Evolutionary conservation across 495 filamentous ascomycete species (phyloP).

Genomic region (Hyaloscypha hepaticicola): DNA sequence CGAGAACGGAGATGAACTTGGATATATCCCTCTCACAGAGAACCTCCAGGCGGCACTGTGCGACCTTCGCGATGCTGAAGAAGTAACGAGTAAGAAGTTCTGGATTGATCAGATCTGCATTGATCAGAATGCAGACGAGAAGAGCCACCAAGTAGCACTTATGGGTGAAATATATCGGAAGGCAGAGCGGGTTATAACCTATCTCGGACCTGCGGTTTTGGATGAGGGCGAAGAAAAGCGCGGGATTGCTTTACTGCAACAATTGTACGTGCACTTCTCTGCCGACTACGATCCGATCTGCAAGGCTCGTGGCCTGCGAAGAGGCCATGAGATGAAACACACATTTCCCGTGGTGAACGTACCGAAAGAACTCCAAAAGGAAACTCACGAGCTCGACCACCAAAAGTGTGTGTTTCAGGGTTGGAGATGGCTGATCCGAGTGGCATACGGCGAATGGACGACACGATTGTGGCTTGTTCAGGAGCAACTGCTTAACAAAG

Average conservation of each 20-base stretch:
- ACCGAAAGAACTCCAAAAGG: not conserved
- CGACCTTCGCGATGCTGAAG: not conserved
- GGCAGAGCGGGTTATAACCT: constrained; percentile 32
- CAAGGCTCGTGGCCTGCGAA: not conserved
- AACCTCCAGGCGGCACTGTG: constrained; percentile 1
- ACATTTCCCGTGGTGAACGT: not conserved
- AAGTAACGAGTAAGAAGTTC: constrained; percentile 2
- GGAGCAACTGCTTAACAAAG: not conserved
- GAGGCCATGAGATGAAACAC: too few species aligned
- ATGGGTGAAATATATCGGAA: constrained; percentile 38
- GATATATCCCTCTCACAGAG: constrained; percentile 7
- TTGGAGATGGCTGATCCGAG: not conserved
- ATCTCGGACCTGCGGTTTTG: constrained; percentile 4
- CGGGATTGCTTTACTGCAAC: not conserved
- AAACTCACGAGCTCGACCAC: not conserved
- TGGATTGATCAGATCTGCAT: constrained; percentile 35
- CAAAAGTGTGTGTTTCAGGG: not conserved
- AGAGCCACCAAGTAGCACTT: constrained; percentile 32
- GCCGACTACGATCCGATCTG: not conserved
- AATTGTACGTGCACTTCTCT: not conserved
- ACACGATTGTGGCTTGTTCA: constrained; percentile 12
- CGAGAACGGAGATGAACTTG: not conserved
- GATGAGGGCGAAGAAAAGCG: constrained; percentile 1
- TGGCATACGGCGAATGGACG: constrained; percentile 7
- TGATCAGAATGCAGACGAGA: constrained; percentile 34